Evolutionary conservation across 1,284 basidiomycete species (phyloP), one percentile per base, ranked within the genome.

Genomic region (Rhodotorula glutinis): DNA sequence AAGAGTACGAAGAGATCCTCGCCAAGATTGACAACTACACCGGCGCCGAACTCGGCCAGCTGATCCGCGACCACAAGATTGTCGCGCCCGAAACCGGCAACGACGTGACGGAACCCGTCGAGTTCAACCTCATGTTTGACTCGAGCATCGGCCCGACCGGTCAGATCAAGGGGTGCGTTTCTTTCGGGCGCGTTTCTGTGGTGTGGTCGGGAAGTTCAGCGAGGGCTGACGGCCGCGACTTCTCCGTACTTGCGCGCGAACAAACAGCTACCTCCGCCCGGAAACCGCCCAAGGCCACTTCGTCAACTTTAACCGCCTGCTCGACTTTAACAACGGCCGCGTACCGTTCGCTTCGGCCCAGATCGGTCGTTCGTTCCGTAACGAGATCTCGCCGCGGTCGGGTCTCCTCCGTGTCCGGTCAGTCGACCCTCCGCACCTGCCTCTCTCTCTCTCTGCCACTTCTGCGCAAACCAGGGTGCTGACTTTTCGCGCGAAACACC

Each of bases 201-300:
- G n/a, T n/a, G n/a, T n/a, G n/a, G n/a, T n/a, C n/a, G n/a, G n/a
- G n/a, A n/a, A 47, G 56, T 43, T 44, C 62, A 5, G 25, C 53
- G 27, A 52, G 2, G 17, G 9, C 23, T 10, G 10, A n/a, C n/a
- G n/a, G n/a, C n/a, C 7, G 11, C 17, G 27, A n/a, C 56, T 65
- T 17, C 65, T 27, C 10, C 40, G 17, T 29, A 47, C 25, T 33
- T 25, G 25, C 29, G 0, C n/a, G 38, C 25, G 11, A 9, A 9
- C 41, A 21, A 16, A 44, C 70, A 91, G 91, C 54, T 98, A 88
- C 81, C 87, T 99, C 62, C 92, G 95, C 33, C 96, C 96, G 16
- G 95, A 98, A 80, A 99, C 95, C 0, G 95, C 96, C 0, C 96
- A 98, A 79, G 93, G 96, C 65, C 95, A 98, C 81, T 99, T 99